These are phyloP conservation scores for Aegilops umbellulata DNA, from an alignment of 176 grass and related monocot species.

Conservation along the genomic window DNA sequence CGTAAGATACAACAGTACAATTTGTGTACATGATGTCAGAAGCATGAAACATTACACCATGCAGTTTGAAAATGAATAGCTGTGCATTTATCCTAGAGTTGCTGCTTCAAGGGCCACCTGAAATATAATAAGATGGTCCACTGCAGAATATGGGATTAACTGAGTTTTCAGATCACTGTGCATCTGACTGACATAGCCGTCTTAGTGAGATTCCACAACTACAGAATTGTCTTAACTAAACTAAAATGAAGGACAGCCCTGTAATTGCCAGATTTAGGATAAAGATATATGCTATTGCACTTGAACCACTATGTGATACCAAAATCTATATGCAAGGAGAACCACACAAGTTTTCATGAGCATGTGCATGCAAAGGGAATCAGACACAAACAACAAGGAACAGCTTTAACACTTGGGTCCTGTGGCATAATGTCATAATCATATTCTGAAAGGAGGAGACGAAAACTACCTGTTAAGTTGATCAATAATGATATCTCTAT, in stretches of 20 bases:
- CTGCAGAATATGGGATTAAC: not conserved
- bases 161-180: not conserved
- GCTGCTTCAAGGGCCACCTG: not conserved
- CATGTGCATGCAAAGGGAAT: not conserved
- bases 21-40: constrained; percentile 12
- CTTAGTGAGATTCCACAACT: not conserved
- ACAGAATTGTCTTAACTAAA: not conserved
- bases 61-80: not conserved
- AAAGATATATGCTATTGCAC: not conserved
- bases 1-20: not conserved
- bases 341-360: not conserved
- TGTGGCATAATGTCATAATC: not conserved
- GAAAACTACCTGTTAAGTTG: constrained; percentile 41
- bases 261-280: constrained; percentile 10
- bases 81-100: not conserved
- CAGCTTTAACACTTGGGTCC: not conserved
- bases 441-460: not conserved
- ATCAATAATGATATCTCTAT: constrained; percentile 49
- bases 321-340: constrained; percentile 5
- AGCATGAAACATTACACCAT: not conserved
- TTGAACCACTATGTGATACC: not conserved
- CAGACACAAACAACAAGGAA: not conserved
- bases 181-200: not conserved
- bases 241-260: not conserved
- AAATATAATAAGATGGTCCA: not conserved